phyloP scores from a whole-genome alignment of 2,329 filamentous ascomycete species.

The Dryadomyces quercivorus region DNA sequence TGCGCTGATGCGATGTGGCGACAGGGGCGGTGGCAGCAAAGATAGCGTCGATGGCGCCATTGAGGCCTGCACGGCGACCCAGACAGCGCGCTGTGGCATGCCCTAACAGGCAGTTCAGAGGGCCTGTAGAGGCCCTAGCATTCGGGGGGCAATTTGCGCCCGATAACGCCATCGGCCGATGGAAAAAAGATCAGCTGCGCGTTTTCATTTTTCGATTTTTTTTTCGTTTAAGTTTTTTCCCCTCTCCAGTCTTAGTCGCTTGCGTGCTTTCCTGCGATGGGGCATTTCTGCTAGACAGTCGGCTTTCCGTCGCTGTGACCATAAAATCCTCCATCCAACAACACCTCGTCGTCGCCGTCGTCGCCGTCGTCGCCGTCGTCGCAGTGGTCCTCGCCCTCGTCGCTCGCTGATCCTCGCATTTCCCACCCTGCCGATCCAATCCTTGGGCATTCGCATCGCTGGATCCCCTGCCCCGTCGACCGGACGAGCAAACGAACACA shows the following conservation, averaged over 20 bases:
- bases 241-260: constrained; percentile 3
- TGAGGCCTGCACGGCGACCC: background rate
- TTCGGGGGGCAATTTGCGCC: background rate
- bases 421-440: too few species aligned
- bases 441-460: too few species aligned
- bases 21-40: too few species aligned
- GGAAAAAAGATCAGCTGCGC: background rate
- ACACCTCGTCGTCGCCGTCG: background rate
- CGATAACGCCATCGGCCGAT: background rate
- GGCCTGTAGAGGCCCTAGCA: too few species aligned
- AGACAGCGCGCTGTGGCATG: background rate
- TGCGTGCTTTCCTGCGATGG: constrained; percentile 8
- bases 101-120: background rate
- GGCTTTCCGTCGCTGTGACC: background rate
- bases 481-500: too few species aligned
- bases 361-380: background rate
- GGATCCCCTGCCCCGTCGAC: too few species aligned
- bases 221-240: background rate
- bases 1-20: background rate
- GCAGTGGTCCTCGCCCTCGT: background rate
- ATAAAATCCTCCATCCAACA: background rate
- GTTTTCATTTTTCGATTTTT: too few species aligned
- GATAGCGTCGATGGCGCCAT: constrained; percentile 4
- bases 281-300: background rate
- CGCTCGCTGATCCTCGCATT: background rate